Conservation (phyloP, 495 filamentous ascomycete genomes). For the Xylaria curta region DNA sequence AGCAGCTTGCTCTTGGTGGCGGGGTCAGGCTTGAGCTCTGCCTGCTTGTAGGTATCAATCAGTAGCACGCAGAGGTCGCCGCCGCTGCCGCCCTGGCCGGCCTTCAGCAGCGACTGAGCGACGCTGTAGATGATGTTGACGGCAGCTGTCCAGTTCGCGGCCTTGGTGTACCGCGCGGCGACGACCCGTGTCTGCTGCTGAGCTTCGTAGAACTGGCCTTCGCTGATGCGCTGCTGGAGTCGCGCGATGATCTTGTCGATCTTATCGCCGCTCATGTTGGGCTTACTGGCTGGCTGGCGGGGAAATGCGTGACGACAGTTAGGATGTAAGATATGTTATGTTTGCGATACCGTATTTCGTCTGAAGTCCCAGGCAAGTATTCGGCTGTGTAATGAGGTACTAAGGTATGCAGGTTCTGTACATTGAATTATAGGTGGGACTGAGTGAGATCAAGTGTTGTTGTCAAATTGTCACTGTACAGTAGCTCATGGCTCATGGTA, state of each 20-base stretch:
- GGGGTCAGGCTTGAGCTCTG: conserved; percentile 73
- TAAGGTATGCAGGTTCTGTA: not conserved
- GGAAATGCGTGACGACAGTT: not conserved
- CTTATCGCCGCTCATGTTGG: conserved; percentile 49
- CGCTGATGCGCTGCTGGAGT: conserved; percentile 74
- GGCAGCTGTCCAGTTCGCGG: conserved; percentile 79
- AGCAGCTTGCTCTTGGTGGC: conserved; percentile 64
- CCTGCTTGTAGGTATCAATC: conserved; percentile 86
- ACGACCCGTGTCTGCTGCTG: conserved; percentile 96
- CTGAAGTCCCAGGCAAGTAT: not conserved
- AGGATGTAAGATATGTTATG: not conserved
- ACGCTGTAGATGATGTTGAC: conserved; percentile 86
- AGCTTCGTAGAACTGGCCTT: conserved; percentile 95
- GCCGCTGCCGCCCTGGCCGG: conserved; percentile 89
- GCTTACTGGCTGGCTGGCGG: not conserved
- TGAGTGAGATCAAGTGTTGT: conserved; percentile 12
- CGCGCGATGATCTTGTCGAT: conserved; percentile 59
- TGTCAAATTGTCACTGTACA: not conserved
- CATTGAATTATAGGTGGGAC: not conserved
- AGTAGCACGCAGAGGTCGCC: conserved; percentile 88
- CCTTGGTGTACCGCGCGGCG: conserved; percentile 88
- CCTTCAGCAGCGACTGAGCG: conserved; percentile 81
- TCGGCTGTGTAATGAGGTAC: not conserved
- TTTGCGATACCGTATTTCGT: not conserved
- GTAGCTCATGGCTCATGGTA: not conserved